Percentiles rank a stretch among this genome's conserved stretches.
Conservation (phyloP, 31 red algal species). For the Bonnemaisonia californica region DNA sequence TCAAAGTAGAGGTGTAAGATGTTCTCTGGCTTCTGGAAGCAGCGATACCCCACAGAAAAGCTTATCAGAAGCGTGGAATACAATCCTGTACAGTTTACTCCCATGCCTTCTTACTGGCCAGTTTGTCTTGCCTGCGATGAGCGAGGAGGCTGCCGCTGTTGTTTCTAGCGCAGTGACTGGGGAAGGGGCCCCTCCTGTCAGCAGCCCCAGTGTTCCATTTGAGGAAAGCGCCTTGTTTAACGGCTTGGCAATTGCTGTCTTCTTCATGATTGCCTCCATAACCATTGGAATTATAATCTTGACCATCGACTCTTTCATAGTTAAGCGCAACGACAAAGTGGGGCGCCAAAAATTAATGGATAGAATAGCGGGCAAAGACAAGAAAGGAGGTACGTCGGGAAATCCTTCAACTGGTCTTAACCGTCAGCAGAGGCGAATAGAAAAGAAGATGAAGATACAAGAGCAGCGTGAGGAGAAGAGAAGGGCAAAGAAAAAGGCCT, state of each 20-base stretch:
- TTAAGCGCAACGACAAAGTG: constrained; percentile 35
- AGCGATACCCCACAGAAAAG: neutral
- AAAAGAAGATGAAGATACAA: constrained; percentile 33
- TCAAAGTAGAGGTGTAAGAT: too few relatives aligned
- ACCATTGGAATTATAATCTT: constrained; percentile 37
- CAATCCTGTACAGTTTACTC: neutral
- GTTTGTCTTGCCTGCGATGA: neutral
- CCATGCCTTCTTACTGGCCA: neutral
- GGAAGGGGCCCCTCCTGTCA: too few relatives aligned
- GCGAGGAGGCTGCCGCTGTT: neutral
- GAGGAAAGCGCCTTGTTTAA: constrained; percentile 12
- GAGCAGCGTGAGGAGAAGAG: constrained; percentile 30
- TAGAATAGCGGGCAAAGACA: neutral
- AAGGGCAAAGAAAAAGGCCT: constrained; percentile 8
- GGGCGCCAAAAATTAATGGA: constrained; percentile 3
- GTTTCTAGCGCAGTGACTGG: too few relatives aligned
- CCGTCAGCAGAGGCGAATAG: constrained; percentile 31
- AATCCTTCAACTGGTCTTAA: constrained; percentile 17
- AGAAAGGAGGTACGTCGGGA: constrained; percentile 1
- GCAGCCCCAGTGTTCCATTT: too few relatives aligned
- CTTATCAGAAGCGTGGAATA: neutral
- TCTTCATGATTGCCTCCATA: constrained; percentile 16
- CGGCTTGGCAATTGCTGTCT: neutral
- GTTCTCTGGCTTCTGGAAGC: too few relatives aligned
- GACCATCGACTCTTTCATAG: constrained; percentile 30